Conservation (phyloP, 2,329 filamentous ascomycete species). For the Helotiales sp. region DNA sequence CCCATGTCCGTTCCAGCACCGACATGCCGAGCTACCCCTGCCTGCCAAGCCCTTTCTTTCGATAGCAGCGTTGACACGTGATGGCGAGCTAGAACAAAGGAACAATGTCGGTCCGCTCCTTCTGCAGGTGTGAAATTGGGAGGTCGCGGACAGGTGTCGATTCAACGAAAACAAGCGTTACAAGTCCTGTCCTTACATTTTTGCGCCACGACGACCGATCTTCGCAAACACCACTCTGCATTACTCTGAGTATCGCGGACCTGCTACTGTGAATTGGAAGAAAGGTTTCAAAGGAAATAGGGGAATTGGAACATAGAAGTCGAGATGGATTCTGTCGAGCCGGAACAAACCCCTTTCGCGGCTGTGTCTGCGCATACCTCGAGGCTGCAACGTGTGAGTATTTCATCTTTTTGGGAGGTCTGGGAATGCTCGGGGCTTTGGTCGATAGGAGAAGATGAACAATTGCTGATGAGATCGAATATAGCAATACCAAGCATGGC, state of each 20-base stretch:
- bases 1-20: neutral
- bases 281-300: neutral
- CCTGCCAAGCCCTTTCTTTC: neutral
- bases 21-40: slow-evolving; percentile 22
- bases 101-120: neutral
- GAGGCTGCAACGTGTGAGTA: slow-evolving; percentile 67
- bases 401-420: neutral
- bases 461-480: slow-evolving; percentile 18
- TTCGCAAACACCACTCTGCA: neutral
- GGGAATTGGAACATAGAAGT: slow-evolving; percentile 1
- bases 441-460: neutral
- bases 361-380: slow-evolving; percentile 85
- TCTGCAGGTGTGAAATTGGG: slow-evolving; percentile 6
- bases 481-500: slow-evolving; percentile 89
- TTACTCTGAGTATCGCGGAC: slow-evolving; percentile 1
- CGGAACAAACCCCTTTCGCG: slow-evolving; percentile 88
- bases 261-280: neutral
- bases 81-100: neutral
- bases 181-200: slow-evolving; percentile 7
- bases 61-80: slow-evolving; percentile 7
- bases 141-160: slow-evolving; percentile 23
- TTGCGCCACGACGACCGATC: slow-evolving; percentile 13
- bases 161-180: slow-evolving; percentile 11
- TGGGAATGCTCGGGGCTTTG: neutral
- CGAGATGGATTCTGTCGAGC: slow-evolving; percentile 81